These are phyloP conservation scores for Metschnikowia sp. DNA, from an alignment of 805 yeast genomes.

Conservation along the genomic window DNA sequence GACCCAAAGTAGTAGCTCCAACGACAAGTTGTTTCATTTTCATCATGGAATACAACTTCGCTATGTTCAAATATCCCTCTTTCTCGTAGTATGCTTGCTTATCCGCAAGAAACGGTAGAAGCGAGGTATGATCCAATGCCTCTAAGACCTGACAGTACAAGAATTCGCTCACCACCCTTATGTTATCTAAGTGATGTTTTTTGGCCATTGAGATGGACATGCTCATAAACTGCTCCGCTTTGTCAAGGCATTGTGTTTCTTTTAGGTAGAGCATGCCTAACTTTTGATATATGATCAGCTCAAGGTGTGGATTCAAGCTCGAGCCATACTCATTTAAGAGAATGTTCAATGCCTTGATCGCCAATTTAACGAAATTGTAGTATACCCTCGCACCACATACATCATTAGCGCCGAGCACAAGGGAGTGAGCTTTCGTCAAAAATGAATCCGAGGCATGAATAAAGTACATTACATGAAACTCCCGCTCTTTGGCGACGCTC, in stretches of 20 bases:
- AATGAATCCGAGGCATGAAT: constrained; percentile 11
- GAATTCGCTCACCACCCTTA: constrained; percentile 32
- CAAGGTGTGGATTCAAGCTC: constrained; percentile 27
- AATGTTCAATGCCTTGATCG: constrained; percentile 13
- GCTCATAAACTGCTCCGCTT: constrained; percentile 40
- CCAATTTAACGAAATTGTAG: constrained; percentile 12
- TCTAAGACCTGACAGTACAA: constrained; percentile 38
- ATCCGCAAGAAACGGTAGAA: constrained; percentile 7
- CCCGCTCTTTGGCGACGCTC: neutral
- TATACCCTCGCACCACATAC: constrained; percentile 10
- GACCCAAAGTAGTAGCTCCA: constrained; percentile 24
- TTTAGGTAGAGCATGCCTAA: constrained; percentile 35
- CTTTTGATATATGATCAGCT: constrained; percentile 31
- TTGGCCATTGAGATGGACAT: constrained; percentile 27
- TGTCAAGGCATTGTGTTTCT: constrained; percentile 40
- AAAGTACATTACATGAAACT: constrained; percentile 10
- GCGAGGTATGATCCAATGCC: constrained; percentile 8
- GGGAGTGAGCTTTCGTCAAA: constrained; percentile 12
- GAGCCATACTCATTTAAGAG: constrained; percentile 29
- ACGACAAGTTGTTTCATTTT: constrained; percentile 30
- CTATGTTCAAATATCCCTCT: constrained; percentile 14
- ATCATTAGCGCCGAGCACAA: constrained; percentile 14
- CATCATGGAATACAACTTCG: constrained; percentile 28
- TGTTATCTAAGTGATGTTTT: constrained; percentile 21
- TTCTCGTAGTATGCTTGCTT: constrained; percentile 3